Evolutionary conservation across 352 stramenopile genomes (phyloP), one percentile per base, ranked within the genome.

Genomic region (Elongisporangium senticosum): DNA sequence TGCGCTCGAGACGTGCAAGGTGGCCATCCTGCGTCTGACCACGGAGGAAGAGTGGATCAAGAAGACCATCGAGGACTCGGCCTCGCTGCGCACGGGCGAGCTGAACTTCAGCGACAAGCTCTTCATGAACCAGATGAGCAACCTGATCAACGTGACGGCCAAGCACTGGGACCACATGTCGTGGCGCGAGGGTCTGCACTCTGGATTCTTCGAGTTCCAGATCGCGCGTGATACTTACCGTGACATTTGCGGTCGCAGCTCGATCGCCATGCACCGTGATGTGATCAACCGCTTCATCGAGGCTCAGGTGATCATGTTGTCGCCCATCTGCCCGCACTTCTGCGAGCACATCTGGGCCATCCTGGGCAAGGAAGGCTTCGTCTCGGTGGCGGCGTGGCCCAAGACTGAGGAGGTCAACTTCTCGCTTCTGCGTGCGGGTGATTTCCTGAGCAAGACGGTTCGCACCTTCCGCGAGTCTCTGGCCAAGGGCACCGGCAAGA

Each of bases 181-280:
- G 66, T 98, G 93, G 88, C 89, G 97, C 55, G 97, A 99, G 60
- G 98, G 96, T 53, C 79, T 99, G 21, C 96, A 99, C 75, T 79
- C 88, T n/a, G 96, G 95, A 52, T 99, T 98, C 86, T 99, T 98
- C 69, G 96, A 99, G 65, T 97, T 99, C 81, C 93, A 99, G 72
- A 94, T 98, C 65, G 96, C 96, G 33, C 90, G 97, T 55, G 97
- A 99, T 76, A 81, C 93, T 59, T 99, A 99, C 83, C 90, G 97
- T 67, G 96, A 98, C 73, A 98, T 97, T 58, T 99, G 96, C 75
- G 51, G 47, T 20, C 86, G 86, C 58, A 81, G 85, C 49, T 72
- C 90, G 57, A 71, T 85, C 43, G 58, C 86, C 13, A 97, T 99
- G 87, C 91, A 99, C 71, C 77, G 84, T 53, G 87, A 95, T 26